phyloP scores from a whole-genome alignment of 2,329 filamentous ascomycete genomes.

The Nemania sp. region DNA sequence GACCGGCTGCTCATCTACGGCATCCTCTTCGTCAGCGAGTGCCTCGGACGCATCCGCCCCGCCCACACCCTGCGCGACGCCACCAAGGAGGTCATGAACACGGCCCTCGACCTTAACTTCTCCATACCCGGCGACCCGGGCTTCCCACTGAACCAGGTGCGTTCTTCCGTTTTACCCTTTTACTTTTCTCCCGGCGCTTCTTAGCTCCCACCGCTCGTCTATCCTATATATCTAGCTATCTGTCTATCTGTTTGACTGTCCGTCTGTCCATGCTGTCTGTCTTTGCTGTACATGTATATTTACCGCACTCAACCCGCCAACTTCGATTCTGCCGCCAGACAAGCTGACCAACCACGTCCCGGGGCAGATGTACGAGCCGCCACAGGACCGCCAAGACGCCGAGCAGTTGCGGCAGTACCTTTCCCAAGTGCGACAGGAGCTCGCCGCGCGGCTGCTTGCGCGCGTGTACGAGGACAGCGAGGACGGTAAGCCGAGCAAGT shows the following conservation, averaged over 20 bases:
- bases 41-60: conserved; percentile 84
- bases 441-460: conserved; percentile 79
- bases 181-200: no score
- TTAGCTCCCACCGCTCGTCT: no score
- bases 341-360: no score
- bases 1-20: conserved; percentile 96
- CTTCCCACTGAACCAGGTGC: conserved; percentile 88
- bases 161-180: conserved; percentile 19
- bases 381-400: conserved; percentile 83
- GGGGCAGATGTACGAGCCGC: conserved; percentile 90
- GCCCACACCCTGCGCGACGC: conserved; percentile 63
- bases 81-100: conserved; percentile 80
- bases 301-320: no score
- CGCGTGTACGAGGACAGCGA: conserved; percentile 81
- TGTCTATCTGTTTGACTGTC: no score
- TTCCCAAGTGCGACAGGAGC: conserved; percentile 89
- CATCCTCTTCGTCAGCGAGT: conserved; percentile 92
- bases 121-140: conserved; percentile 90
- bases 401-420: conserved; percentile 89
- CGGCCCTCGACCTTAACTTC: conserved; percentile 91
- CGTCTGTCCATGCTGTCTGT: no score
- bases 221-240: no score
- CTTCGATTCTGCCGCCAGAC: no score
- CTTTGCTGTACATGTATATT: no score
- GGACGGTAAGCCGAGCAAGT: conserved; percentile 75